A percentile compares a stretch with the other conserved stretches of the same genome.
These are phyloP conservation scores for Debaryomyces prosopidis DNA, from an alignment of 805 yeast species.

Conservation along the genomic window DNA sequence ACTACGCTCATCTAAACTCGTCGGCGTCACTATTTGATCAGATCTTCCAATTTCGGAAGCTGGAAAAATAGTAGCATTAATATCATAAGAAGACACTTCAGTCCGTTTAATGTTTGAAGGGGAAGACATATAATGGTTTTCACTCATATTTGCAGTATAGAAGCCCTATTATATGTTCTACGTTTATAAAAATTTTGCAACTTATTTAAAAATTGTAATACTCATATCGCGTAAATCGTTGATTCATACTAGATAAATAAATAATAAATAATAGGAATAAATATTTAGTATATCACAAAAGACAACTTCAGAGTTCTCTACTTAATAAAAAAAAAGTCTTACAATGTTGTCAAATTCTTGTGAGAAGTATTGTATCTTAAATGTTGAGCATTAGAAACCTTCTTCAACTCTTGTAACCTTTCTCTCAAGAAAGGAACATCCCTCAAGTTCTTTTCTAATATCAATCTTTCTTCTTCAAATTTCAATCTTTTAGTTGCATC, in stretches of 20 bases:
- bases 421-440: constrained; percentile 68
- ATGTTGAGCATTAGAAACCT: constrained; percentile 48
- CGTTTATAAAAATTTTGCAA: neutral
- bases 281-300: neutral
- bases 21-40: neutral
- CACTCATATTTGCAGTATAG: neutral
- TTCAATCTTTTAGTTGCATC: constrained; percentile 72
- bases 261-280: neutral
- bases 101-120: no score
- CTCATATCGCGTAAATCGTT: no score
- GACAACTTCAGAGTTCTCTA: neutral
- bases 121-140: neutral
- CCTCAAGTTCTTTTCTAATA: constrained; percentile 68
- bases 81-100: no score
- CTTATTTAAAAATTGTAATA: neutral
- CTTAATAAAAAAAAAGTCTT: no score
- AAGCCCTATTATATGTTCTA: neutral
- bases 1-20: neutral
- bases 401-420: constrained; percentile 62
- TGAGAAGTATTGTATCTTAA: constrained; percentile 31
- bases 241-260: no score
- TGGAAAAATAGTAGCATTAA: no score
- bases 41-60: neutral
- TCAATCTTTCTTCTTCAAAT: constrained; percentile 76
- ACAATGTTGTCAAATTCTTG: constrained; percentile 10